Base-by-base conservation (phyloP, 139 green algal genomes). In the Yamagishiella unicocca region DNA sequence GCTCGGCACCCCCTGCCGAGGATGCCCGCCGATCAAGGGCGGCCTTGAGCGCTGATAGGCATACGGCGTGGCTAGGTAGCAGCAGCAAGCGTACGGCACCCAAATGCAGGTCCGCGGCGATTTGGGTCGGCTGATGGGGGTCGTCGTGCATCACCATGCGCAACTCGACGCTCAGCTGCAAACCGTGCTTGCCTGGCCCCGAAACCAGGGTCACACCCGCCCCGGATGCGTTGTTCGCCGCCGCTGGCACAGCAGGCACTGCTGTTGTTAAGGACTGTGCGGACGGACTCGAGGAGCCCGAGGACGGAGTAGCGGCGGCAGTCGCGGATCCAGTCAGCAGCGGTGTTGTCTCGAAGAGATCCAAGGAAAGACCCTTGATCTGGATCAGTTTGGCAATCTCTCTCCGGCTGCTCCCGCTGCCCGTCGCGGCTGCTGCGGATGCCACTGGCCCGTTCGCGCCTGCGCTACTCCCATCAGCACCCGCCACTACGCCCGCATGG, bases 311-410 rank as follows among this genome's bases (percentile, higher is more conserved):
- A 38, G 4, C 55, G 38, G 29, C 50, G 21, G 53, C 37, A 37
- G 3, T 45, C 1, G 50, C 35, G 24, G n/a, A n/a, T n/a, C 74
- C 85, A 0, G 66, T 58, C 31, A 86, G 4, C 22, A 86, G 61
- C 46, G 75, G 74, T 22, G 76, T 19, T 2, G 87, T 53, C n/a
- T 92, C 72, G 25, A 94, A 85, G 22, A 94, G 67, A 55, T 95
- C 90, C n/a, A 95, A 21, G 25, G 85, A 90, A 17, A 95, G 77
- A 9, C 93, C 93, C 43, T 83, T 62, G 25, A 95, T 82, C 54
- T 67, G 61, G 0, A 93, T 37, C 17, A 42, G 31, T 75, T 95
- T 95, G 64, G 84, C 74, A 46, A 94, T 85, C 67, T 89, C 89
- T 4, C 35, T 0, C 62, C 45, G 24, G 14, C 31, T 64, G 72